Percentiles rank a stretch among this genome's conserved stretches.
Conservation (phyloP, 805 yeast species). For the Candida maltosa region DNA sequence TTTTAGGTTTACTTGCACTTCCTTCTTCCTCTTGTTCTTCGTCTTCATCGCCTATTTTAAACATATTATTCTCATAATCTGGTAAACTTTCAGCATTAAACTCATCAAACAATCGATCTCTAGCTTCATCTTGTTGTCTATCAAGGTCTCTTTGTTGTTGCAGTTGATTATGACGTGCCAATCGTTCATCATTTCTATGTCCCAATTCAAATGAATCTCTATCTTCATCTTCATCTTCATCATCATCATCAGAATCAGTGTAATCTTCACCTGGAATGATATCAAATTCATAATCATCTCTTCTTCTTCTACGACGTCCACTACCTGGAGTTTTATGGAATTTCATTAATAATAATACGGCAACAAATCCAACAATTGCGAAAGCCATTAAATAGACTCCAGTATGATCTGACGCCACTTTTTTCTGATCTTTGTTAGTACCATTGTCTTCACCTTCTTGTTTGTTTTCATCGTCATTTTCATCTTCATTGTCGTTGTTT, state of each 20-base stretch:
- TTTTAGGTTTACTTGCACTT: no score
- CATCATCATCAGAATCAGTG: constrained; percentile 36
- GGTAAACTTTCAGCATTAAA: constrained; percentile 36
- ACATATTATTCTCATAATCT: constrained; percentile 35
- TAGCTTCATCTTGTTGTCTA: constrained; percentile 28
- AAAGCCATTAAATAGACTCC: constrained; percentile 62
- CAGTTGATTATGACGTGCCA: no score
- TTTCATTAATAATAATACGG: constrained; percentile 44
- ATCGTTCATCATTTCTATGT: constrained; percentile 14
- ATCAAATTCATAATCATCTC: constrained; percentile 75
- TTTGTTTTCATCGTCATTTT: constrained; percentile 4
- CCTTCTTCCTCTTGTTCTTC: constrained; percentile 14
- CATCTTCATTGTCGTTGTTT: constrained; percentile 3
- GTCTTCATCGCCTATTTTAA: constrained; percentile 38
- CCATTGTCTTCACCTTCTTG: constrained; percentile 28
- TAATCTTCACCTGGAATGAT: constrained; percentile 67
- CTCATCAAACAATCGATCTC: constrained; percentile 40
- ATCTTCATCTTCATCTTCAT: constrained; percentile 12
- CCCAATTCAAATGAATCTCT: constrained; percentile 35
- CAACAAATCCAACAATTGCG: constrained; percentile 55
- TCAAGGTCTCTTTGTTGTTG: constrained; percentile 10
- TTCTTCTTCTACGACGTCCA: constrained; percentile 48
- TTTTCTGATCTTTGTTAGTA: constrained; percentile 28
- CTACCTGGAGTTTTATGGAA: constrained; percentile 40
- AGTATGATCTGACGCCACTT: constrained; percentile 43